Evolutionary conservation across 192 early-diverging fungal species (phyloP).

Genomic region (Coemansia sp.): DNA sequence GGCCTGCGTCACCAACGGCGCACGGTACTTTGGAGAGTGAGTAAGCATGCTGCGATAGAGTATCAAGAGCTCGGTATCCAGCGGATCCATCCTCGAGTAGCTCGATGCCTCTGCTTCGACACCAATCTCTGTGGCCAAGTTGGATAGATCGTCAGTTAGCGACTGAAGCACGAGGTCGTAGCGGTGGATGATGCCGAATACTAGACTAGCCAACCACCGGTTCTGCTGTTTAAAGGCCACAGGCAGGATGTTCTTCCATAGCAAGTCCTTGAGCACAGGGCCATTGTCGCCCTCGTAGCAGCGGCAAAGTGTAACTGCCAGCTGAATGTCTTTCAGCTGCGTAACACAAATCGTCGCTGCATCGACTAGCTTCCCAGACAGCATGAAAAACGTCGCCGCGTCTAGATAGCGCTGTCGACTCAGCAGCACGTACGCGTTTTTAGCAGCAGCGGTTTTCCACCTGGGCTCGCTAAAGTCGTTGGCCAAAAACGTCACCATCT

Average conservation of each 20-base stretch:
- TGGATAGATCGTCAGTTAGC: constrained; percentile 32
- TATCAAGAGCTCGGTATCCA: constrained; percentile 49
- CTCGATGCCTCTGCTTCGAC: constrained; percentile 23
- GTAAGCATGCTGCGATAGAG: constrained; percentile 48
- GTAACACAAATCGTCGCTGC: constrained; percentile 91
- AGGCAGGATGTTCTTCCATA: constrained; percentile 44
- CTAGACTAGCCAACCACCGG: constrained; percentile 49
- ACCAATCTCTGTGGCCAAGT: constrained; percentile 32
- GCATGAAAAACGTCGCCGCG: constrained; percentile 93
- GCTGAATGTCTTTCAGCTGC: constrained; percentile 85
- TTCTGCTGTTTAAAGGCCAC: constrained; percentile 34
- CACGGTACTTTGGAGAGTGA: constrained; percentile 41
- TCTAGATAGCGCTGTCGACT: constrained; percentile 93
- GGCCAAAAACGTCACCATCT: constrained; percentile 87
- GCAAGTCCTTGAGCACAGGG: constrained; percentile 35
- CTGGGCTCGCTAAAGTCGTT: constrained; percentile 88
- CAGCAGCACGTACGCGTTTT: constrained; percentile 97
- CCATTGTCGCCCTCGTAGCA: constrained; percentile 81
- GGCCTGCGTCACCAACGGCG: constrained; percentile 39
- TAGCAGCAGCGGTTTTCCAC: constrained; percentile 93
- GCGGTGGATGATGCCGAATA: constrained; percentile 37
- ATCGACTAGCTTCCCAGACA: constrained; percentile 84
- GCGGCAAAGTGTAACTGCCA: constrained; percentile 89
- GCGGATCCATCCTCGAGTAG: constrained; percentile 38
- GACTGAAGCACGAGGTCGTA: constrained; percentile 46